Base-by-base conservation (phyloP, 306 rosid species). In the Vigna trinervia region DNA sequence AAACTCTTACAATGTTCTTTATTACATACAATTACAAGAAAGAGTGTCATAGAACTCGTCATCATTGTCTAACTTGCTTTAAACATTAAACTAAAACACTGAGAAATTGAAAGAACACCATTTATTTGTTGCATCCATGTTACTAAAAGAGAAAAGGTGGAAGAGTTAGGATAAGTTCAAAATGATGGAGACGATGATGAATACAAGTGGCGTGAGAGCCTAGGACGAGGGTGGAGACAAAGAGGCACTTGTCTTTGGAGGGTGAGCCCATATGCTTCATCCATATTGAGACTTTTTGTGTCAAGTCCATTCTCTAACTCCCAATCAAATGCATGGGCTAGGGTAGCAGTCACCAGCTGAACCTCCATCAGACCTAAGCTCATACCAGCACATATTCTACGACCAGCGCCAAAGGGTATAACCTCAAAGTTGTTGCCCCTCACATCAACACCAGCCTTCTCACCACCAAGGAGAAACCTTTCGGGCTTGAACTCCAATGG, bases 361-460 rank as follows among this genome's bases (percentile, higher is more conserved):
- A 92, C 93, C 90, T 85, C 5, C 92, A 79, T 57, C 1, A 90
- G 4, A 26, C 96, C 98, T 41, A 92, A 76, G 73, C 77, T 87
- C 90, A 90, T 73, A 0, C 96, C 96, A 0, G 78, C 96, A 63
- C 97, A 92, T 2, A 94, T 90, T 47, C 97, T 92, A 1, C 94
- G 87, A 12, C 97, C 98, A 0, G 94, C 94, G 14, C 98, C 94
- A 15, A 94, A 94, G 0, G 97, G 98, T 10, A 94, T 89, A 13
- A 76, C n/a, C 38, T 57, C 63, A 19, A 94, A 92, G 12, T 94
- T 81, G 58, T 88, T 90, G 1, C 96, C 98, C 12, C 23, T 85
- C 4, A 92, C n/a, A 30, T 92, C 96, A 2, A 84, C 93, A 9
- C 70, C n/a, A 39, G 75, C 74, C 63, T 90, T 91, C 19, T 59